These are phyloP conservation scores for Fennellomyces sp. DNA, from an alignment of 371 early-diverging fungal species.

Conservation along the genomic window DNA sequence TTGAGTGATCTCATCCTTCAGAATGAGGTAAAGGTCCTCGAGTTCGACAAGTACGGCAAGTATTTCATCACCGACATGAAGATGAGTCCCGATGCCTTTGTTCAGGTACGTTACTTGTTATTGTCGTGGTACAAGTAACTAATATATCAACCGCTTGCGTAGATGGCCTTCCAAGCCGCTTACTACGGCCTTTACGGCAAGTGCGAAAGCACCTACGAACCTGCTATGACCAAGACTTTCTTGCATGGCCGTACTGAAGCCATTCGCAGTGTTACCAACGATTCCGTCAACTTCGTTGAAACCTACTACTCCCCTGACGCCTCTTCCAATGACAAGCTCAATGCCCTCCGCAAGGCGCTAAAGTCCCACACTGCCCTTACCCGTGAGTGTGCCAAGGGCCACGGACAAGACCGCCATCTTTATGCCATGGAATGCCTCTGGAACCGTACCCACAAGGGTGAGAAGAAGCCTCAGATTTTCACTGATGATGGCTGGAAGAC, in stretches of 20 bases:
- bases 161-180: conserved; percentile 93
- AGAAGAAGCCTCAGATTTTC: conserved; percentile 72
- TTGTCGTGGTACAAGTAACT: not conserved
- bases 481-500: conserved; percentile 66
- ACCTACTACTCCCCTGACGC: conserved; percentile 64
- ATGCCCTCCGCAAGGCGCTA: conserved; percentile 63
- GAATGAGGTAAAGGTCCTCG: conserved; percentile 68
- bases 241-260: conserved; percentile 90
- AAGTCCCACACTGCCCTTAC: conserved; percentile 75
- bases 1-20: conserved; percentile 57
- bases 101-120: conserved; percentile 48
- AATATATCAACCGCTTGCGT: conserved; percentile 5
- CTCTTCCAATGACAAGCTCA: conserved; percentile 46
- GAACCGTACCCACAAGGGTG: conserved; percentile 50
- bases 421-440: conserved; percentile 73
- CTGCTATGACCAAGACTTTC: conserved; percentile 83
- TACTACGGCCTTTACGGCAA: conserved; percentile 85
- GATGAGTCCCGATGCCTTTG: conserved; percentile 79
- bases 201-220: conserved; percentile 83
- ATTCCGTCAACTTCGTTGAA: conserved; percentile 74
- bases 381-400: conserved; percentile 70
- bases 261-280: conserved; percentile 77
- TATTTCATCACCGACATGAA: conserved; percentile 71
- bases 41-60: conserved; percentile 71
- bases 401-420: conserved; percentile 87